A percentile compares a stretch with the other conserved stretches of the same genome.
These are phyloP conservation scores for Dissoconium aciculare DNA, from an alignment of 2,329 filamentous ascomycete species.

Conservation along the genomic window DNA sequence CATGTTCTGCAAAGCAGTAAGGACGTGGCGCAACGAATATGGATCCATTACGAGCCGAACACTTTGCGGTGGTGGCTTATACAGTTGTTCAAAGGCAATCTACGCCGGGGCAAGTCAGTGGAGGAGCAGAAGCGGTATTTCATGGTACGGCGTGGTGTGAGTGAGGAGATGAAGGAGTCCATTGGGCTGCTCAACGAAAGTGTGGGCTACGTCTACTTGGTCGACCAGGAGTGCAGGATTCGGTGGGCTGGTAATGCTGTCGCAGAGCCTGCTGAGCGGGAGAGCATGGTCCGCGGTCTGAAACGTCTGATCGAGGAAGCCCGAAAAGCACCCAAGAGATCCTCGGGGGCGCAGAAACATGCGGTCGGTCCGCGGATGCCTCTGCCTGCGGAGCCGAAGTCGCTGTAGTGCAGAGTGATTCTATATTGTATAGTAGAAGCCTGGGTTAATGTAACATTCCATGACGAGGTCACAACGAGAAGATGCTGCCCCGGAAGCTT, in stretches of 20 bases:
- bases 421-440: too few relatives aligned
- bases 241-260: slow-evolving; percentile 80
- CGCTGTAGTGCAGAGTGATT: too few relatives aligned
- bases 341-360: too few relatives aligned
- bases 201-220: slow-evolving; percentile 83
- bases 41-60: slow-evolving; percentile 81
- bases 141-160: slow-evolving; percentile 42
- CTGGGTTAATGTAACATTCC: too few relatives aligned
- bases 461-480: too few relatives aligned
- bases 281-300: slow-evolving; percentile 50
- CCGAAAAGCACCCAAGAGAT: too few relatives aligned
- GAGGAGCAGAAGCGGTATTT: slow-evolving; percentile 45
- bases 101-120: slow-evolving; percentile 33
- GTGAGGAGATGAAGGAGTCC: slow-evolving; percentile 41
- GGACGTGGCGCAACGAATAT: slow-evolving; percentile 56
- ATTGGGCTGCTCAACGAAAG: slow-evolving; percentile 69
- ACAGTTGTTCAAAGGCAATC: slow-evolving; percentile 33
- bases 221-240: slow-evolving; percentile 77
- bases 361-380: too few relatives aligned
- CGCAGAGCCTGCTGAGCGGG: slow-evolving; percentile 49
- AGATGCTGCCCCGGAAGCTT: too few relatives aligned
- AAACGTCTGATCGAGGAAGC: slow-evolving; percentile 46
- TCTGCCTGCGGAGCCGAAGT: too few relatives aligned
- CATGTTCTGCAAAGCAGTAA: slow-evolving; percentile 40
- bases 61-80: slow-evolving; percentile 45